Percentiles rank a stretch among this genome's conserved stretches.
These are phyloP conservation scores for Fusarium piperis DNA, from an alignment of 2,329 filamentous ascomycete species.

Conservation along the genomic window DNA sequence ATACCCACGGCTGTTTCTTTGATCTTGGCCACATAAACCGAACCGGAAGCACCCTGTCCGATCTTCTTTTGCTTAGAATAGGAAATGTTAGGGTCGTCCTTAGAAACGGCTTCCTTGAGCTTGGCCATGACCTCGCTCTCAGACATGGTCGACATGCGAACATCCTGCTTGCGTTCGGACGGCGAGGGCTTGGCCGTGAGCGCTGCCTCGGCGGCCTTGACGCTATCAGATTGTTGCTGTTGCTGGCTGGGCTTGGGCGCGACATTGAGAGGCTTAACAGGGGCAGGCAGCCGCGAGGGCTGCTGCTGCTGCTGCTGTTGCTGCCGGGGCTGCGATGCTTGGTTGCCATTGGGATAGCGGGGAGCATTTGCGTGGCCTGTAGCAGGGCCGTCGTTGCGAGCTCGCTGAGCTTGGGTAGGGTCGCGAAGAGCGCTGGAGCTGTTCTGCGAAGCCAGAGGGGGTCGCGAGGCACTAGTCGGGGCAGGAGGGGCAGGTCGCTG, in stretches of 20 bases:
- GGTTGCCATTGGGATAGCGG: conserved; percentile 65
- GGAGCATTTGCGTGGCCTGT: conserved; percentile 60
- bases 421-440: conserved; percentile 59
- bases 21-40: conserved; percentile 96
- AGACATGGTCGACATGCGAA: conserved; percentile 98
- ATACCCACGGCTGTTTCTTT: conserved; percentile 89
- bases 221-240: conserved; percentile 66
- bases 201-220: conserved; percentile 90
- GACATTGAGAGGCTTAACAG: conserved; percentile 83
- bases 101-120: conserved; percentile 92
- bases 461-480: conserved; percentile 55
- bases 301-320: conserved; percentile 60
- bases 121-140: conserved; percentile 98
- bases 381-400: conserved; percentile 59
- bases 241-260: conserved; percentile 69
- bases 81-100: conserved; percentile 91
- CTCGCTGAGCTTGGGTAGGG: conserved; percentile 51
- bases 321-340: conserved; percentile 60
- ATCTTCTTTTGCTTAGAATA: conserved; percentile 99
- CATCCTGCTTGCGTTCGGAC: conserved; percentile 84
- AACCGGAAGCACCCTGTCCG: conserved; percentile 96
- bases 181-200: conserved; percentile 82
- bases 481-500: conserved; percentile 86
- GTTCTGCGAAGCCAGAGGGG: conserved; percentile 60
- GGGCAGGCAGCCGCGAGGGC: conserved; percentile 63